phyloP scores from a whole-genome alignment of 768 basidiomycete genomes.

The Infundibulicybe gibba region DNA sequence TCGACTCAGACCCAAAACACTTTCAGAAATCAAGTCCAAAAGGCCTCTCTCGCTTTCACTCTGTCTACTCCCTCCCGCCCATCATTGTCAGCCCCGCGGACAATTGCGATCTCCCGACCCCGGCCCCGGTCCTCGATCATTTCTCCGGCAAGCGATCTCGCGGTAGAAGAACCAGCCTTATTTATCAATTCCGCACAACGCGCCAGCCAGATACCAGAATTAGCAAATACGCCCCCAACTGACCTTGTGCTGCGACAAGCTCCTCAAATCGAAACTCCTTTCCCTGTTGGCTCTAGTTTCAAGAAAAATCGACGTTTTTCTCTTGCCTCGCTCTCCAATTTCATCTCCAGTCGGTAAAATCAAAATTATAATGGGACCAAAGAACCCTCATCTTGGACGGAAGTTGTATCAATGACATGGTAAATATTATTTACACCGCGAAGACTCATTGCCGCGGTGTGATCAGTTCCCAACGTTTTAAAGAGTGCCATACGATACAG shows the following conservation, averaged over 20 bases:
- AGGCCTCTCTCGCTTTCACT: conserved; percentile 31
- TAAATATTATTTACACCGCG: not conserved
- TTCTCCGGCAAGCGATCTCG: too few relatives aligned
- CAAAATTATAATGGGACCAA: too few relatives aligned
- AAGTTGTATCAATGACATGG: not conserved
- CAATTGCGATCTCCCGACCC: too few relatives aligned
- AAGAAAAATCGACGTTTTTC: conserved; percentile 26
- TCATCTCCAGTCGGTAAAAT: conserved; percentile 3
- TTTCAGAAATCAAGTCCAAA: conserved; percentile 32
- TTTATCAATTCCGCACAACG: too few relatives aligned
- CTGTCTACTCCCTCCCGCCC: conserved; percentile 13
- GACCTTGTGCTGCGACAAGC: too few relatives aligned
- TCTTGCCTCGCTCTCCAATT: conserved; percentile 24
- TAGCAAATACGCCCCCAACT: too few relatives aligned
- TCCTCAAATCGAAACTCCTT: too few relatives aligned
- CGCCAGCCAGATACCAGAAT: too few relatives aligned
- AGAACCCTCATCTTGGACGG: too few relatives aligned
- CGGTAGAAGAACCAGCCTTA: too few relatives aligned
- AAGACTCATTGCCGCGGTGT: too few relatives aligned
- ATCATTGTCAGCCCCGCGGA: conserved; percentile 6
- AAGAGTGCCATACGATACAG: not conserved
- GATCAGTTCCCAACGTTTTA: not conserved
- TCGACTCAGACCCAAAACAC: conserved; percentile 21
- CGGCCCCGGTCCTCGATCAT: too few relatives aligned
- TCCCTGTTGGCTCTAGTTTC: not conserved